These are phyloP conservation scores for Biancaea sappan DNA, from an alignment of 306 rosid genomes.

Conservation along the genomic window DNA sequence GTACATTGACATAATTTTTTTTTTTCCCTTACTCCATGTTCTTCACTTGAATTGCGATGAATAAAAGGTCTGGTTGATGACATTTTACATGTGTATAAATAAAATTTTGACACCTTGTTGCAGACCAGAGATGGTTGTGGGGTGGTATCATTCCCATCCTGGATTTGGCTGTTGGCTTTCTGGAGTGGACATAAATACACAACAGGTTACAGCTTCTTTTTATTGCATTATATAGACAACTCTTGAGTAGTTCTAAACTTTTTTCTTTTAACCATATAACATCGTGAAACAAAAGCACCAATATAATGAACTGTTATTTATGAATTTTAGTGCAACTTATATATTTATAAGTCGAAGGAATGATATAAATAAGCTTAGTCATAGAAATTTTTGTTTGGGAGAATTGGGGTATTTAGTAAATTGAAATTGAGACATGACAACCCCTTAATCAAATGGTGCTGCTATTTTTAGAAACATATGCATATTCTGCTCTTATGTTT, in stretches of 20 bases:
- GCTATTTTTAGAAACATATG: constrained; percentile 2
- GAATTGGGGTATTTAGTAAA: not conserved
- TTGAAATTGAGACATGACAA: constrained; percentile 8
- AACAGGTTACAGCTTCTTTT: constrained; percentile 66
- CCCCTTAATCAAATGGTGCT: not conserved
- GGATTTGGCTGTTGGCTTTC: constrained; percentile 99
- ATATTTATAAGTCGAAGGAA: constrained; percentile 11
- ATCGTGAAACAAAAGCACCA: not conserved
- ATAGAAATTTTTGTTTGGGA: not conserved
- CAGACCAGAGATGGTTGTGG: constrained; percentile 98
- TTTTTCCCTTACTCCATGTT: not conserved
- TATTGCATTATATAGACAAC: not conserved
- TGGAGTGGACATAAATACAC: constrained; percentile 94
- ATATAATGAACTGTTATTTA: not conserved
- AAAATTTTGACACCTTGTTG: constrained; percentile 24
- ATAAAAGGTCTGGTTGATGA: constrained; percentile 8
- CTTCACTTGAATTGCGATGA: not conserved
- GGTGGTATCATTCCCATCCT: constrained; percentile 98
- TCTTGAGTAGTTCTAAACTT: not conserved
- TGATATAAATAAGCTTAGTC: not conserved
- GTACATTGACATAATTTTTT: not conserved
- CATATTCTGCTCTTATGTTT: constrained; percentile 3
- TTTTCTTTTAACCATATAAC: not conserved
- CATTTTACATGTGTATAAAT: constrained; percentile 12
- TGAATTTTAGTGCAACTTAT: constrained; percentile 3